Percentiles rank a stretch among this genome's conserved stretches.
Evolutionary conservation across 176 grass and related monocot genomes (phyloP).

Genomic region (Pontederia paniculata): DNA sequence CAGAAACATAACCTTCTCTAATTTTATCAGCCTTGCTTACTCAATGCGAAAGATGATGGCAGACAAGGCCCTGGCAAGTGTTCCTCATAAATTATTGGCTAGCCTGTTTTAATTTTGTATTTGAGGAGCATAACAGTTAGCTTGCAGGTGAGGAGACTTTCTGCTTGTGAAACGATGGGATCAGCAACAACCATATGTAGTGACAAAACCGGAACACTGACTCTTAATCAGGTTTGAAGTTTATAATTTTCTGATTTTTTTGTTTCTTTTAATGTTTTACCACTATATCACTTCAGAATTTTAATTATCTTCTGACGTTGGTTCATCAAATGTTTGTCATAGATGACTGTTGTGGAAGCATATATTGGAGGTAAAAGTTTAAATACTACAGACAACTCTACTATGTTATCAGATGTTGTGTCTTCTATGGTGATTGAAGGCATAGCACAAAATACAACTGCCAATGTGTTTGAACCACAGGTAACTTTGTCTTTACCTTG

Average conservation of each 20-base stretch:
- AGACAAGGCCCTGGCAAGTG: slow-evolving; percentile 83
- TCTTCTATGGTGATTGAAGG: slow-evolving; percentile 65
- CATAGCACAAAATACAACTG: slow-evolving; percentile 88
- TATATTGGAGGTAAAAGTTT: slow-evolving; percentile 59
- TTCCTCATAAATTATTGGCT: slow-evolving; percentile 13
- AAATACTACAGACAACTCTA: slow-evolving; percentile 33
- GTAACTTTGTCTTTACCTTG: too few relatives aligned
- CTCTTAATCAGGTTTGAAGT: slow-evolving; percentile 73
- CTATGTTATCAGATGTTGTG: slow-evolving; percentile 31
- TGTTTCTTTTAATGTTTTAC: not conserved
- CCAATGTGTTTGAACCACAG: slow-evolving; percentile 76
- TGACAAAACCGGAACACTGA: slow-evolving; percentile 95
- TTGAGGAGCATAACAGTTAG: slow-evolving; percentile 13
- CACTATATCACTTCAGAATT: slow-evolving; percentile 5
- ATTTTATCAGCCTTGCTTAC: slow-evolving; percentile 71
- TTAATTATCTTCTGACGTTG: slow-evolving; percentile 13
- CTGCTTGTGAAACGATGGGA: slow-evolving; percentile 95
- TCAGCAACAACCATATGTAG: slow-evolving; percentile 98
- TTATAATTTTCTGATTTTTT: too few relatives aligned
- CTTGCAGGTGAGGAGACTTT: slow-evolving; percentile 72
- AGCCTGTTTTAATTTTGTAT: not conserved
- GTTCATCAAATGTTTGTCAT: slow-evolving; percentile 13
- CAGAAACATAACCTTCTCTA: slow-evolving; percentile 20
- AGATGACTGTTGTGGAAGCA: slow-evolving; percentile 93
- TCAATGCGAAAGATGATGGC: slow-evolving; percentile 98